phyloP scores from a whole-genome alignment of 176 grass and related monocot genomes.

The Bolboschoenus planiculmis region DNA sequence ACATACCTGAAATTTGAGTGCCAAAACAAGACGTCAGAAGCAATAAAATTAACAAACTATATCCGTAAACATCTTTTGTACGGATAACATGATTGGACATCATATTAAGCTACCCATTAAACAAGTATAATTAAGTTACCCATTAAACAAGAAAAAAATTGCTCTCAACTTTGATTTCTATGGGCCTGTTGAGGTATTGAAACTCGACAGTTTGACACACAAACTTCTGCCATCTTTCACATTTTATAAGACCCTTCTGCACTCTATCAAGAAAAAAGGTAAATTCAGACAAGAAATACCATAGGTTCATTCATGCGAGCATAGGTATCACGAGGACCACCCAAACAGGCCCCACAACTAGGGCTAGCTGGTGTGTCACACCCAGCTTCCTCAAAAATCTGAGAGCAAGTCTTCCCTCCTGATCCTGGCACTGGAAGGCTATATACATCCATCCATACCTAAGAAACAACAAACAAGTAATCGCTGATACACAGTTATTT shows the following conservation, averaged over 20 bases:
- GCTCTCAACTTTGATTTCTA: background rate
- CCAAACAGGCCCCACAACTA: slow-evolving; percentile 82
- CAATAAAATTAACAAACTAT: background rate
- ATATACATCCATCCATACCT: slow-evolving; percentile 97
- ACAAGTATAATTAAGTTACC: background rate
- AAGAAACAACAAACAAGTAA: slow-evolving; percentile 12
- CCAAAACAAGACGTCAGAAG: background rate
- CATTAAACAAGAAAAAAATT: background rate
- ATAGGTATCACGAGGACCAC: slow-evolving; percentile 87
- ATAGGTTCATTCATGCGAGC: slow-evolving; percentile 79
- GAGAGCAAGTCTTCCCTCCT: slow-evolving; percentile 78
- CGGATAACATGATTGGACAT: too few relatives aligned
- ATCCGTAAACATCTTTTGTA: background rate
- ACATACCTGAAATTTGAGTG: slow-evolving; percentile 44
- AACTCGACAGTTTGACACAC: background rate
- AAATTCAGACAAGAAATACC: slow-evolving; percentile 30
- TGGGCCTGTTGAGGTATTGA: background rate
- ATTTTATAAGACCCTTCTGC: background rate
- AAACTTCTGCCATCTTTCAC: background rate
- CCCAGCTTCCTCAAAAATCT: slow-evolving; percentile 96
- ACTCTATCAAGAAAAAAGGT: background rate
- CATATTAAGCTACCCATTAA: too few relatives aligned
- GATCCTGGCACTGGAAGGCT: slow-evolving; percentile 61
- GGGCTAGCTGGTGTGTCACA: slow-evolving; percentile 89
- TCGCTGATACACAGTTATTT: background rate